These are phyloP conservation scores for Excoecaria cochinchinensis DNA, from an alignment of 345 rosid genomes.

Conservation along the genomic window DNA sequence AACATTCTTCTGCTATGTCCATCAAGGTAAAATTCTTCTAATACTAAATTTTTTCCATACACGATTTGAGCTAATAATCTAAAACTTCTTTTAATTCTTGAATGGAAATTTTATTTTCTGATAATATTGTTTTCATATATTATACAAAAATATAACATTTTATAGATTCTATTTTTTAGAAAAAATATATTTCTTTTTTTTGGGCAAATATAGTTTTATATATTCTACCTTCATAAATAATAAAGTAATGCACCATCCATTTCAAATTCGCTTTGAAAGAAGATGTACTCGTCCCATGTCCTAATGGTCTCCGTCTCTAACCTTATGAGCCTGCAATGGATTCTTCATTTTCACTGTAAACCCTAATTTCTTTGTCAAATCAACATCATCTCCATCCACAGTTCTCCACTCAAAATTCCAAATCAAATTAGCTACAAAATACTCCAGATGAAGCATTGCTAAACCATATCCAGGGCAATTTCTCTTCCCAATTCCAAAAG, in stretches of 20 bases:
- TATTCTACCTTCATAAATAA: background rate
- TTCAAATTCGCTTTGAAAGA: background rate
- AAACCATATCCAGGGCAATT: conserved; percentile 15
- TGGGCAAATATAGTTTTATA: too few species aligned
- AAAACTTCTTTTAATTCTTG: too few species aligned
- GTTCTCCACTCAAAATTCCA: conserved; percentile 18
- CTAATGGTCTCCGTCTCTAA: background rate
- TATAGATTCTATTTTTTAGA: too few species aligned
- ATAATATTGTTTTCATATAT: too few species aligned
- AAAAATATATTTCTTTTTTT: too few species aligned
- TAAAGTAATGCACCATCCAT: background rate
- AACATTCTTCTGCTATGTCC: too few species aligned
- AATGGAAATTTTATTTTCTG: too few species aligned
- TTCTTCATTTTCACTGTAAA: conserved; percentile 10
- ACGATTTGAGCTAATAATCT: too few species aligned
- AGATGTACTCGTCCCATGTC: background rate
- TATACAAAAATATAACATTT: too few species aligned
- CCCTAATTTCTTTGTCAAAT: conserved; percentile 6
- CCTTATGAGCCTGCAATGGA: conserved; percentile 9
- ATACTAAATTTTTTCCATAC: too few species aligned
- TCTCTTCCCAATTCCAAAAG: conserved; percentile 21
- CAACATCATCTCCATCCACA: conserved; percentile 13
- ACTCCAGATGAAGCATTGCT: conserved; percentile 21
- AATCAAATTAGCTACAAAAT: conserved; percentile 20
- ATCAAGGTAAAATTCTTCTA: too few species aligned